phyloP scores from a whole-genome alignment of 495 filamentous ascomycete genomes.

The Hypomontagnella submonticulosa region DNA sequence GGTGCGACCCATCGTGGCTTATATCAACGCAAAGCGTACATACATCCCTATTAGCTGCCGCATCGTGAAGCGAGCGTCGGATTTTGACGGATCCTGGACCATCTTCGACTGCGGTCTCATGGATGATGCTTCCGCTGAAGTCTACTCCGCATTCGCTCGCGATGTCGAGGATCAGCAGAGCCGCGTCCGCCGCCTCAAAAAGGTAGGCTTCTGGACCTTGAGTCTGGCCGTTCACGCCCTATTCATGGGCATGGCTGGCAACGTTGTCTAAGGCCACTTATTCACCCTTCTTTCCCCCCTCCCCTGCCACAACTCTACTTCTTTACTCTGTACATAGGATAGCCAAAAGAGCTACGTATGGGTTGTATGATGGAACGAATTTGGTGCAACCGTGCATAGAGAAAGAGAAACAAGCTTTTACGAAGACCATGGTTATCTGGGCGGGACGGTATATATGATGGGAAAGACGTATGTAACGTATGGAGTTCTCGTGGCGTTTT shows the following conservation, averaged over 20 bases:
- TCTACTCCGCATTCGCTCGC: slow-evolving; percentile 89
- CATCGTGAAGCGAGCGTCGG: slow-evolving; percentile 83
- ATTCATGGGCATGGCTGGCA: slow-evolving; percentile 93
- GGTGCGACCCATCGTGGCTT: slow-evolving; percentile 96
- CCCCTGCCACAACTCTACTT: neutral
- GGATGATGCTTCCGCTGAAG: slow-evolving; percentile 94
- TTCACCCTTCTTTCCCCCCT: neutral
- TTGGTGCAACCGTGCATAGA: neutral
- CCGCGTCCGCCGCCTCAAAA: slow-evolving; percentile 86
- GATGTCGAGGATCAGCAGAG: slow-evolving; percentile 88
- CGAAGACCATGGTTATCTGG: too few species aligned
- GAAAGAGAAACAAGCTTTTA: neutral
- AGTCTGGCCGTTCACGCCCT: slow-evolving; percentile 92
- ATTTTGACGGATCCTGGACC: slow-evolving; percentile 97
- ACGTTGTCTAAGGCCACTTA: slow-evolving; percentile 60
- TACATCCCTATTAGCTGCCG: slow-evolving; percentile 96
- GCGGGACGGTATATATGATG: too few species aligned
- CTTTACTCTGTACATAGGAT: slow-evolving; percentile 18
- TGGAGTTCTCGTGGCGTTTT: slow-evolving; percentile 18
- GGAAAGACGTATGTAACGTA: neutral
- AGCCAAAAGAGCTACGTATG: slow-evolving; percentile 2
- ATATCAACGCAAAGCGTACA: slow-evolving; percentile 91
- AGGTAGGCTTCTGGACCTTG: slow-evolving; percentile 95
- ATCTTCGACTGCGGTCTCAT: slow-evolving; percentile 93
- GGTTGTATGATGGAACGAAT: slow-evolving; percentile 1